phyloP scores from a whole-genome alignment of 2,329 filamentous ascomycete genomes.

The Ceratocystis cubensis region DNA sequence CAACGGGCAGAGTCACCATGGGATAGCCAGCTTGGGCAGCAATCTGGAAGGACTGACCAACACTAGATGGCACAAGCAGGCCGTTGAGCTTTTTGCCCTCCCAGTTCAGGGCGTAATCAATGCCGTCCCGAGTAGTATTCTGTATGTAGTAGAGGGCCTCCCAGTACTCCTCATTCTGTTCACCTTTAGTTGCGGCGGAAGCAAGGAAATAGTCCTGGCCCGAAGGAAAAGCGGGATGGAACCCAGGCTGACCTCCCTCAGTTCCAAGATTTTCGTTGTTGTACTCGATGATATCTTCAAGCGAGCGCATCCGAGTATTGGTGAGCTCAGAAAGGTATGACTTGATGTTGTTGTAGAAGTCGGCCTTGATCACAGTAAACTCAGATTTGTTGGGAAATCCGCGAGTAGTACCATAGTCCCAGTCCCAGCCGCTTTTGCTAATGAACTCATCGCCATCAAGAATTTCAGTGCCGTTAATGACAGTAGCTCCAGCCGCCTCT shows the following conservation, averaged over 20 bases:
- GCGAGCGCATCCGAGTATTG: constrained; percentile 46
- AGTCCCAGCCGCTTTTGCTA: constrained; percentile 58
- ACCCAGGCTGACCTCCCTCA: constrained; percentile 50
- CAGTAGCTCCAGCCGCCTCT: constrained; percentile 47
- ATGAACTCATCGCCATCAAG: constrained; percentile 50
- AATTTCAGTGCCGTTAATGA: constrained; percentile 59
- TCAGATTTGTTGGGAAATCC: constrained; percentile 60
- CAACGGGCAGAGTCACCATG: constrained; percentile 55
- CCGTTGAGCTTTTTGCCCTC: constrained; percentile 37
- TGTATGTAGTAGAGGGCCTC: constrained; percentile 52
- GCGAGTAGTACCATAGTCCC: constrained; percentile 51
- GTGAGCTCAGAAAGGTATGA: constrained; percentile 49
- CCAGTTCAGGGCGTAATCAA: constrained; percentile 50
- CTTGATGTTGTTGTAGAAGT: constrained; percentile 52
- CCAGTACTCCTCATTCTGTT: constrained; percentile 52
- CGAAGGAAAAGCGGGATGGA: constrained; percentile 50
- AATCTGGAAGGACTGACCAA: constrained; percentile 55
- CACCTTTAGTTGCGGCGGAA: constrained; percentile 47
- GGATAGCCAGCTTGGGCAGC: constrained; percentile 67
- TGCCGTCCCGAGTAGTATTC: constrained; percentile 50
- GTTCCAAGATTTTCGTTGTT: constrained; percentile 51
- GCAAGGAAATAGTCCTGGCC: constrained; percentile 62
- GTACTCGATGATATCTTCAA: constrained; percentile 55
- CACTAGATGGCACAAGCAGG: constrained; percentile 55
- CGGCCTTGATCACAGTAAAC: constrained; percentile 59